phyloP scores from a whole-genome alignment of 768 basidiomycete species.

The Cystobasidium ongulense region DNA sequence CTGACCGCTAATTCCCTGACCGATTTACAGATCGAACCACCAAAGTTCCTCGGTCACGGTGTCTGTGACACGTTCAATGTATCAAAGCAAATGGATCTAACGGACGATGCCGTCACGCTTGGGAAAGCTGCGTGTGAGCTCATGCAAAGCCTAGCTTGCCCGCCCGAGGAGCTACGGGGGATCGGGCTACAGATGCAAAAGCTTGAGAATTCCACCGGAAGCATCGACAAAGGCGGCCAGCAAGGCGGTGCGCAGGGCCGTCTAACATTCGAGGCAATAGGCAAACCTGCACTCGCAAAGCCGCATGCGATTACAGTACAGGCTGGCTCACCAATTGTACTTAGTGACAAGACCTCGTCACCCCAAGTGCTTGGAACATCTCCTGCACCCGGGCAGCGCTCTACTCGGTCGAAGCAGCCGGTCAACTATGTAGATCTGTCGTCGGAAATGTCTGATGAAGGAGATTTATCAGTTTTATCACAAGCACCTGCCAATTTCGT shows the following conservation, averaged over 20 bases:
- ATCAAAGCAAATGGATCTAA: conserved; percentile 54
- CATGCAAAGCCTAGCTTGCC: conserved; percentile 63
- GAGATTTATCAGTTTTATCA: background rate
- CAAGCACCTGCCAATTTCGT: conserved; percentile 2
- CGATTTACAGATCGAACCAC: conserved; percentile 80
- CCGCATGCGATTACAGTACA: background rate
- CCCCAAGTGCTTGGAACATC: background rate
- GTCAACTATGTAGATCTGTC: conserved; percentile 24
- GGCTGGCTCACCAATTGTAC: conserved; percentile 14
- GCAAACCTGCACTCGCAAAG: background rate
- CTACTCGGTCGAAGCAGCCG: background rate
- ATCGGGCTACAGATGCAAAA: conserved; percentile 86
- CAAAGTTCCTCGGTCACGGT: conserved; percentile 92
- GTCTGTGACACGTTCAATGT: conserved; percentile 72
- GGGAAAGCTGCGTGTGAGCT: conserved; percentile 69
- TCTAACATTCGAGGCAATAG: background rate
- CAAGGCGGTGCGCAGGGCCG: background rate
- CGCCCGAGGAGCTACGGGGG: conserved; percentile 79
- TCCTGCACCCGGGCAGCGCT: background rate
- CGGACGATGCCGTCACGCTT: conserved; percentile 63
- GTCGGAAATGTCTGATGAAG: background rate
- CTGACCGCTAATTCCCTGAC: conserved; percentile 74
- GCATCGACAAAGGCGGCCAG: too few relatives aligned
- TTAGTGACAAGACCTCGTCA: conserved; percentile 1
- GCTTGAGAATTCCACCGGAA: conserved; percentile 52